Percentiles rank a stretch among this genome's conserved stretches.
Evolutionary conservation across 2,329 filamentous ascomycete genomes (phyloP).

Genomic region (Byssothecium circinans): DNA sequence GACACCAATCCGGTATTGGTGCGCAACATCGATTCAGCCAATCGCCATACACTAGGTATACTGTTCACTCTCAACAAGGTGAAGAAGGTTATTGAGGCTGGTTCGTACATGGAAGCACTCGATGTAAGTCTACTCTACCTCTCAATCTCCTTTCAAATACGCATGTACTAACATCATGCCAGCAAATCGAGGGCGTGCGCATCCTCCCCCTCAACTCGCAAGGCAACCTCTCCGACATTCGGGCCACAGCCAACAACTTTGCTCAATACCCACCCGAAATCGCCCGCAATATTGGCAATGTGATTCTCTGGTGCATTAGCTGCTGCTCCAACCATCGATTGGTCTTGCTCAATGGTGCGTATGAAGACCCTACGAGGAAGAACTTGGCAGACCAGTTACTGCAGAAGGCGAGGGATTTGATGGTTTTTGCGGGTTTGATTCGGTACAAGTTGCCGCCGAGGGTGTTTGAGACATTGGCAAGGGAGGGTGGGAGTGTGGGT

Average conservation of each 20-base stretch:
- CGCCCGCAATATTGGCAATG: conserved; percentile 83
- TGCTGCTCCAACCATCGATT: conserved; percentile 77
- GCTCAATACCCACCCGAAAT: conserved; percentile 76
- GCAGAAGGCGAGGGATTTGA: conserved; percentile 83
- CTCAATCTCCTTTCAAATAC: conserved; percentile 1
- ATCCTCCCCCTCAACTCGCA: conserved; percentile 77
- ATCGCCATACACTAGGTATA: conserved; percentile 61
- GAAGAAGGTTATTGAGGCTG: conserved; percentile 60
- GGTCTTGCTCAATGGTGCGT: conserved; percentile 68
- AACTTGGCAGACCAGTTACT: conserved; percentile 66
- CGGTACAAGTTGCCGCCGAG: conserved; percentile 85
- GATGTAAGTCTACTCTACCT: conserved; percentile 57
- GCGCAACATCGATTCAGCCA: conserved; percentile 59
- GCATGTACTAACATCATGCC: conserved; percentile 17
- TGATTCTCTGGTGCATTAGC: conserved; percentile 91
- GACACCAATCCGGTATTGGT: conserved; percentile 62
- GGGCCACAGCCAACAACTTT: conserved; percentile 79
- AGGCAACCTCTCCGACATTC: conserved; percentile 77
- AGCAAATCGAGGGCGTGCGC: conserved; percentile 73
- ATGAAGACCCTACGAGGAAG: conserved; percentile 64
- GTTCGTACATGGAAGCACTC: conserved; percentile 63
- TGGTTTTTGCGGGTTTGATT: conserved; percentile 90
- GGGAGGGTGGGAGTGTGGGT: conserved; percentile 59
- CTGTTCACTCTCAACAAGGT: conserved; percentile 64
- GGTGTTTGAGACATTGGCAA: conserved; percentile 84